phyloP scores from a whole-genome alignment of 805 yeast genomes.

The Cyberlindnera japonica region DNA sequence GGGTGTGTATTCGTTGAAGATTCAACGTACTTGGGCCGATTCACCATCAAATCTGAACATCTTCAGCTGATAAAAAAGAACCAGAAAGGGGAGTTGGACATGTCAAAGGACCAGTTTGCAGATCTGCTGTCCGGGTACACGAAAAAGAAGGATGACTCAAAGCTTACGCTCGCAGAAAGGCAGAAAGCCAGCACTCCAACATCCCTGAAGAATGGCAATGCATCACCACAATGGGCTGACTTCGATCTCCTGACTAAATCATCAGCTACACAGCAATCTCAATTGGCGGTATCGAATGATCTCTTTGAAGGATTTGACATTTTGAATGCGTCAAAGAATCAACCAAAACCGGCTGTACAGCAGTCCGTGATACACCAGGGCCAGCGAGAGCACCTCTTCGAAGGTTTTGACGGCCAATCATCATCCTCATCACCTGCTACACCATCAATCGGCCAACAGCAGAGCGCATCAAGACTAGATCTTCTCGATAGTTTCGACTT shows the following conservation, averaged over 20 bases:
- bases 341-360: no score
- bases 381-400: no score
- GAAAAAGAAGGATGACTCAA: constrained; percentile 26
- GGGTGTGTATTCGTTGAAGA: no score
- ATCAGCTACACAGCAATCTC: constrained; percentile 6
- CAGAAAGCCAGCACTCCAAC: constrained; percentile 19
- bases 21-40: no score
- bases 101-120: constrained; percentile 28
- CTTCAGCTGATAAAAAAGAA: no score
- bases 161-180: constrained; percentile 34
- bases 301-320: constrained; percentile 23
- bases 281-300: constrained; percentile 8
- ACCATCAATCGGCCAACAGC: neutral
- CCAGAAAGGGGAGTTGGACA: neutral
- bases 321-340: no score
- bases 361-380: no score
- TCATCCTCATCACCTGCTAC: constrained; percentile 2
- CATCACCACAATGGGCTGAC: constrained; percentile 31
- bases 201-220: neutral
- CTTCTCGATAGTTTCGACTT: constrained; percentile 20
- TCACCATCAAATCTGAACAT: no score
- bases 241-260: constrained; percentile 33
- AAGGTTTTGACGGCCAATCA: no score
- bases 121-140: constrained; percentile 22
- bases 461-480: constrained; percentile 5